A percentile compares a stretch with the other conserved stretches of the same genome.
phyloP scores from a whole-genome alignment of 1,139 yeast genomes.

The Debaryomyces nepalensis region DNA sequence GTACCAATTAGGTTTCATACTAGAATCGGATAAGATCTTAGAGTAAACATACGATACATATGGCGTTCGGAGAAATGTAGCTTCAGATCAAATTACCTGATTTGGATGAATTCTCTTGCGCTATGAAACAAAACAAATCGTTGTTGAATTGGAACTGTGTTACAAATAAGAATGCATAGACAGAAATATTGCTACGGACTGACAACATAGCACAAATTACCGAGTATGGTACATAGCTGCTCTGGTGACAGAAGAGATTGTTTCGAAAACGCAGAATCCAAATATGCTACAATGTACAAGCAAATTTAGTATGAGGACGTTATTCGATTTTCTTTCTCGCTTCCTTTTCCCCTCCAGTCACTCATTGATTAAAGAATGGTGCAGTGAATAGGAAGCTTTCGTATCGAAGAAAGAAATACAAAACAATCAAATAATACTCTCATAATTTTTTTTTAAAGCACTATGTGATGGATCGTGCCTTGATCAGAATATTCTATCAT shows the following conservation, averaged over 20 bases:
- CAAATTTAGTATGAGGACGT: constrained; percentile 47
- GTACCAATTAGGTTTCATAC: no score
- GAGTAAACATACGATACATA: no score
- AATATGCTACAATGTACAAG: constrained; percentile 29
- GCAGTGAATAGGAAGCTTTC: constrained; percentile 67
- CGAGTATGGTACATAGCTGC: neutral
- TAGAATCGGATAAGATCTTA: no score
- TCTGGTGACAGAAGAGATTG: constrained; percentile 17
- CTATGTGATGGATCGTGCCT: constrained; percentile 1
- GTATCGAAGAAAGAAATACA: constrained; percentile 45
- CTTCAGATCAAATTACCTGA: no score
- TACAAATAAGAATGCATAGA: no score
- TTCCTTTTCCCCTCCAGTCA: constrained; percentile 56
- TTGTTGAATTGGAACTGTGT: no score
- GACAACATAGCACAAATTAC: neutral
- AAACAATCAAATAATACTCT: constrained; percentile 1
- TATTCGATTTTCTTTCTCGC: constrained; percentile 37
- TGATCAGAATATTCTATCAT: neutral
- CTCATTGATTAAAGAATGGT: constrained; percentile 48
- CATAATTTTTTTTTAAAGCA: constrained; percentile 3
- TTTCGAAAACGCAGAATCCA: constrained; percentile 47
- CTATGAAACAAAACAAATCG: no score
- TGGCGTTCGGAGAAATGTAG: no score
- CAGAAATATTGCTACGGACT: no score
- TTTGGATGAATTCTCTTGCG: no score